A percentile compares a stretch with the other conserved stretches of the same genome.
phyloP scores from a whole-genome alignment of 2,329 filamentous ascomycete genomes.

The Xenoacremonium recifei region DNA sequence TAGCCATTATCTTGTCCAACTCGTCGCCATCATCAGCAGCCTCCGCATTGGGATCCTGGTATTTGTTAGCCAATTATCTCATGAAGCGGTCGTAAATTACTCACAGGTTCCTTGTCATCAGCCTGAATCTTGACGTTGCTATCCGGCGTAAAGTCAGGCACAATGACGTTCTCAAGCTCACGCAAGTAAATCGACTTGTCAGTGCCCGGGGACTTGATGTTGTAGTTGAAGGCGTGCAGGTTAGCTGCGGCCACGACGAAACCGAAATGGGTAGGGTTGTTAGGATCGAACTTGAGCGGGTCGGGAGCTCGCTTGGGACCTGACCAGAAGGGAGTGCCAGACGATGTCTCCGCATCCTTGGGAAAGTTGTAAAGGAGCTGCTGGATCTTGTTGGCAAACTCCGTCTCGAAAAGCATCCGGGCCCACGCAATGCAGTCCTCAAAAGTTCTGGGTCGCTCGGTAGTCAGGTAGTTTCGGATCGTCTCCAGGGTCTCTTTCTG shows the following conservation, averaged over 20 bases:
- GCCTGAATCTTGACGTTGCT: constrained; percentile 95
- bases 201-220: constrained; percentile 77
- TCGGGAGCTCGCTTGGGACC: constrained; percentile 96
- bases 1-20: constrained; percentile 67
- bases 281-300: constrained; percentile 81
- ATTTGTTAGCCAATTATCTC: constrained; percentile 7
- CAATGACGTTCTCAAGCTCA: constrained; percentile 87
- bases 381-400: constrained; percentile 95
- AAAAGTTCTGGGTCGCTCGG: constrained; percentile 86
- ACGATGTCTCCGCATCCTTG: constrained; percentile 85
- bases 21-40: constrained; percentile 73
- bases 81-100: constrained; percentile 27
- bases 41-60: constrained; percentile 75
- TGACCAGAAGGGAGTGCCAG: constrained; percentile 93
- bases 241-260: constrained; percentile 89
- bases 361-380: constrained; percentile 97
- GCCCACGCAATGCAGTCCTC: constrained; percentile 98
- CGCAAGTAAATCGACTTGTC: constrained; percentile 72
- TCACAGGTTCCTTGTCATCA: constrained; percentile 83
- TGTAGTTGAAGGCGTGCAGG: constrained; percentile 96
- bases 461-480: constrained; percentile 85
- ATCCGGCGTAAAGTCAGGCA: constrained; percentile 91
- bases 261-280: constrained; percentile 81
- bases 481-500: constrained; percentile 93
- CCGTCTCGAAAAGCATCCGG: constrained; percentile 88